Evolutionary conservation across 345 rosid species (phyloP), one percentile per base, ranked within the genome.

Genomic region (Eucalyptus leucophloia): DNA sequence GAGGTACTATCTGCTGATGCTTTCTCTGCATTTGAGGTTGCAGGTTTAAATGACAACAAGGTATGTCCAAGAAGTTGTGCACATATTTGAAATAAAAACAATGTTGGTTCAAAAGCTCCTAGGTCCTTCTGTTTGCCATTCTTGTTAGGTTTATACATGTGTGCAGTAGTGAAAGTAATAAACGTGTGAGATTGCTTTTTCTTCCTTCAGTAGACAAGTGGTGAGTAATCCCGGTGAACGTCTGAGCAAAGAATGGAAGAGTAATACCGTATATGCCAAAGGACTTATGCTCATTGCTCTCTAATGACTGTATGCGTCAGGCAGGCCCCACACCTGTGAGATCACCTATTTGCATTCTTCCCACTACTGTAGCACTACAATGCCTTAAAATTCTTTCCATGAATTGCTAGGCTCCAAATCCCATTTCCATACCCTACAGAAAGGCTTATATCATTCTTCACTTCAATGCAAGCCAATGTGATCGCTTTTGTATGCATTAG

Each of bases 1-100:
- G 97, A 96, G 92, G 98, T 97, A 67, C 91, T 96, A 89, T 97
- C 97, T 81, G 99, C 99, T 23, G 97, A 97, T 95, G 99, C 98
- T 89, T 96, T 97, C 94, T 97, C 98, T 28, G 97, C 99, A 81
- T 96, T 96, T 90, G 97, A 96, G 95, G 99, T 95, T 91, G 97
- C 96, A 89, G 98, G 98, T 89, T 91, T 96, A 87, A 95, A 96
- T 69, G 93, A 96, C 92, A 90, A 77, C 62, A 92, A 95, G 98
- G 99, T 97, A 94, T 62, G 89, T 16, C 1, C 11, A 8, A 67
- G 40, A 67, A 67, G 80, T 67, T 32, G 65, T 62, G 32, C 30
- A 49, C 24, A 62, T 60, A 32, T 8, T 32, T 65, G 77, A n/a
- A n/a, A n/a, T n/a, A 30, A 30, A 65, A 65, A 65, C 37, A 65